A percentile compares a stretch with the other conserved stretches of the same genome.
Evolutionary conservation across 2,329 filamentous ascomycete species (phyloP).

Genomic region (Paecilomyces formosus): DNA sequence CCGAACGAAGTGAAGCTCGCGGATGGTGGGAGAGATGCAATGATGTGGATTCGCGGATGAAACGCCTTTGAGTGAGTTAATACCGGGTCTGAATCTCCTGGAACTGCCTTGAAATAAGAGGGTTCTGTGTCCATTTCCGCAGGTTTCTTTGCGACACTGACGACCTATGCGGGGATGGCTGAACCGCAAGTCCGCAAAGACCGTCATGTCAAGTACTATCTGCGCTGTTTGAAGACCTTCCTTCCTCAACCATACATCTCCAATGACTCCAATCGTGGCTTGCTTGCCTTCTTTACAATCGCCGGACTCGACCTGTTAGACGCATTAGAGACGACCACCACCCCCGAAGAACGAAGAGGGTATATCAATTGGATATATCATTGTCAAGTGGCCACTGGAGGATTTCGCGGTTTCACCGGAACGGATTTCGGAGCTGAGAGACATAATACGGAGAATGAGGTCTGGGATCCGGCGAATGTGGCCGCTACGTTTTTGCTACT

Average conservation of each 20-base stretch:
- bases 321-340: conserved; percentile 49
- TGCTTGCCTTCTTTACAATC: conserved; percentile 81
- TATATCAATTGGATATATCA: conserved; percentile 72
- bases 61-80: neutral
- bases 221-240: conserved; percentile 73
- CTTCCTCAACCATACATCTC: conserved; percentile 78
- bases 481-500: conserved; percentile 87
- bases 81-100: neutral
- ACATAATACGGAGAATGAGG: conserved; percentile 44
- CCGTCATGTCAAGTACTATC: conserved; percentile 84
- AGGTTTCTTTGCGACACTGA: neutral
- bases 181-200: conserved; percentile 38
- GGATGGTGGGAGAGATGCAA: neutral
- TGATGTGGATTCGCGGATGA: neutral
- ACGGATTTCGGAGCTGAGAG: conserved; percentile 48
- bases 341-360: conserved; percentile 45
- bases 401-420: conserved; percentile 79
- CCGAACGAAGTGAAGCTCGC: neutral
- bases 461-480: conserved; percentile 71
- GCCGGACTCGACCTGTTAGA: conserved; percentile 77
- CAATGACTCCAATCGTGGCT: conserved; percentile 86
- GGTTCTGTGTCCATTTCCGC: neutral
- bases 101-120: conserved; percentile 2
- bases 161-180: conserved; percentile 11
- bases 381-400: conserved; percentile 78